Conservation (phyloP, 1,284 basidiomycete genomes). For the Cystobasidiaceae sp. region DNA sequence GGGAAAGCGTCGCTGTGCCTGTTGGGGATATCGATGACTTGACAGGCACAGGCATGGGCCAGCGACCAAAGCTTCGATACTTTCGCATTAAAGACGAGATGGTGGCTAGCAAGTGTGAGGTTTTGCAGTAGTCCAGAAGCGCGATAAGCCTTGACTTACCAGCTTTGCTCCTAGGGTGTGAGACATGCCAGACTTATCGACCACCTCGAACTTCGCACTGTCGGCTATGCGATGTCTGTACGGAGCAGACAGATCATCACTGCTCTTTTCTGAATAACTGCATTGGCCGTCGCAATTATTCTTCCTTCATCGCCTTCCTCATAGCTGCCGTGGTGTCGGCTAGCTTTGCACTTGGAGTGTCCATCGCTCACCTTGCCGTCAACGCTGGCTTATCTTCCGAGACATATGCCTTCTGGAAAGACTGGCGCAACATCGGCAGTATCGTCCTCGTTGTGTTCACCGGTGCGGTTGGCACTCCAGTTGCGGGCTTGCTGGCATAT, state of each 20-base stretch:
- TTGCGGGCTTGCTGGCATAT: conserved; percentile 69
- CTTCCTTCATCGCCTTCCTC: conserved; percentile 75
- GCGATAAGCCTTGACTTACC: conserved; percentile 54
- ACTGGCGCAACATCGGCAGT: conserved; percentile 59
- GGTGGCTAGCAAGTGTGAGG: conserved; percentile 56
- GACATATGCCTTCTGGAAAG: conserved; percentile 53
- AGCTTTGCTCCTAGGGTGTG: conserved; percentile 58
- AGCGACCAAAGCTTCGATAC: conserved; percentile 64
- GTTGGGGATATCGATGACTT: conserved; percentile 50
- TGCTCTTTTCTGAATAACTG: conserved; percentile 95
- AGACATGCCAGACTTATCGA: conserved; percentile 81
- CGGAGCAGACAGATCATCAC: conserved; percentile 56
- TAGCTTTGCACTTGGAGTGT: conserved; percentile 61
- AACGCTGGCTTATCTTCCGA: not conserved
- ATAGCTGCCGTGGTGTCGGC: conserved; percentile 63
- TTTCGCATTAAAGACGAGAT: conserved; percentile 64
- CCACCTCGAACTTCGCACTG: conserved; percentile 88
- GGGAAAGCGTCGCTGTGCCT: conserved; percentile 56
- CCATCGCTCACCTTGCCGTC: conserved; percentile 1
- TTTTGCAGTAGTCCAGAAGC: conserved; percentile 43
- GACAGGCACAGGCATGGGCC: conserved; percentile 24
- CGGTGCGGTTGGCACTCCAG: conserved; percentile 68
- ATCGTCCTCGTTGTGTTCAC: conserved; percentile 69
- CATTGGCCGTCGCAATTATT: conserved; percentile 84
- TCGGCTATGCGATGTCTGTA: conserved; percentile 92